phyloP scores from a whole-genome alignment of 306 rosid species.

The Casuarina glauca region DNA sequence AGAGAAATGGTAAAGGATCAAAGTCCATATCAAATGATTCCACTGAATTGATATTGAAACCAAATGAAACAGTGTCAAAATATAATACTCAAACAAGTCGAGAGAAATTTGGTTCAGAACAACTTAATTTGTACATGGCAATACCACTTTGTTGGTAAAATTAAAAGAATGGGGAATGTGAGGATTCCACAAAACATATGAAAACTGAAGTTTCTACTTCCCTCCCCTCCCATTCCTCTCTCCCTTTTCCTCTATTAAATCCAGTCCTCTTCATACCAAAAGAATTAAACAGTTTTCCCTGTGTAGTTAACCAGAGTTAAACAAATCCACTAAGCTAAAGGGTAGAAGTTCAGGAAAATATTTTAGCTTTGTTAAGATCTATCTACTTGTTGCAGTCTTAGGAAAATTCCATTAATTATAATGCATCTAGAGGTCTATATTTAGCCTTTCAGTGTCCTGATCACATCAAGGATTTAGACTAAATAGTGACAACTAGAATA shows the following conservation, averaged over 20 bases:
- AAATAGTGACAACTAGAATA: background rate
- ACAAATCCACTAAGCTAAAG: background rate
- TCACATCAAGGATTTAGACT: background rate
- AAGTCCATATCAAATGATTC: background rate
- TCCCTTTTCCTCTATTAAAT: background rate
- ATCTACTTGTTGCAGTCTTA: background rate
- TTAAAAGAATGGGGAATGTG: background rate
- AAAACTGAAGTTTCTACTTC: background rate
- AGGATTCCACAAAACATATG: background rate
- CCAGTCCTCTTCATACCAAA: background rate
- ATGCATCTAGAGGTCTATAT: background rate
- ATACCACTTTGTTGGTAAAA: background rate
- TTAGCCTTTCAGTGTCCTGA: background rate
- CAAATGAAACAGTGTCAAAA: background rate
- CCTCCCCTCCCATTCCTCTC: background rate
- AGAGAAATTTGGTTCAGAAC: background rate
- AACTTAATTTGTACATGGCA: background rate
- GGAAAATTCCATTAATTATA: background rate
- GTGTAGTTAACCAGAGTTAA: background rate
- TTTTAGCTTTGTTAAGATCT: background rate
- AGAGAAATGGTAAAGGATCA: constrained; percentile 9
- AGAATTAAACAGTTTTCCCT: background rate
- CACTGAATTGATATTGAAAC: constrained; percentile 7
- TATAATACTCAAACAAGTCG: background rate
- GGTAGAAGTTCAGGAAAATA: background rate